Conservation (phyloP, 371 early-diverging fungal genomes). For the Apophysomyces trapeziformis region DNA sequence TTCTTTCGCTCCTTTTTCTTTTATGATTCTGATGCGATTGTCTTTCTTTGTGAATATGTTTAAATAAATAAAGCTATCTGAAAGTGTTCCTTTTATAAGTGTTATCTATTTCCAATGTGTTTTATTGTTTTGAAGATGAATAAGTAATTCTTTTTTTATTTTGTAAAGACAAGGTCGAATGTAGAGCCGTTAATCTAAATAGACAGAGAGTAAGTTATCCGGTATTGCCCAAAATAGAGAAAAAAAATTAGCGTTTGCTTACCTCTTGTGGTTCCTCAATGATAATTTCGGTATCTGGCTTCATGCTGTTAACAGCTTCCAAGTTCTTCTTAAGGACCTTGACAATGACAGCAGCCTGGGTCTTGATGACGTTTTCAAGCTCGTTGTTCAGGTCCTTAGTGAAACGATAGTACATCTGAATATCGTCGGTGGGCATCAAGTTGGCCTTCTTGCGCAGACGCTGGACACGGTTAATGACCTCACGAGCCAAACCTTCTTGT, state of each 20-base stretch:
- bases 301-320: conserved; percentile 36
- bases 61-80: no score
- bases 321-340: conserved; percentile 77
- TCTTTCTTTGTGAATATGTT: no score
- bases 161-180: conserved; percentile 46
- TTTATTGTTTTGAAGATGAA: no score
- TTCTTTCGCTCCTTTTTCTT: not conserved
- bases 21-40: not conserved
- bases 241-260: not conserved
- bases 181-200: conserved; percentile 32
- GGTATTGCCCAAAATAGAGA: not conserved
- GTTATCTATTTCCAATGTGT: no score
- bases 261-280: conserved; percentile 82
- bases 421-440: conserved; percentile 87
- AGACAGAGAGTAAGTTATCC: not conserved
- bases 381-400: conserved; percentile 69
- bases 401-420: conserved; percentile 81
- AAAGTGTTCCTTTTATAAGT: no score
- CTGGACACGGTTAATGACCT: conserved; percentile 98
- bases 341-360: conserved; percentile 74
- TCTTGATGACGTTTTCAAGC: conserved; percentile 70
- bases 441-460: conserved; percentile 94
- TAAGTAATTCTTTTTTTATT: conserved; percentile 11
- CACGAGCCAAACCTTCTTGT: conserved; percentile 96
- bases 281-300: conserved; percentile 52